A percentile compares a stretch with the other conserved stretches of the same genome.
phyloP scores from a whole-genome alignment of 176 grass and related monocot genomes.

The Puya raimondii region DNA sequence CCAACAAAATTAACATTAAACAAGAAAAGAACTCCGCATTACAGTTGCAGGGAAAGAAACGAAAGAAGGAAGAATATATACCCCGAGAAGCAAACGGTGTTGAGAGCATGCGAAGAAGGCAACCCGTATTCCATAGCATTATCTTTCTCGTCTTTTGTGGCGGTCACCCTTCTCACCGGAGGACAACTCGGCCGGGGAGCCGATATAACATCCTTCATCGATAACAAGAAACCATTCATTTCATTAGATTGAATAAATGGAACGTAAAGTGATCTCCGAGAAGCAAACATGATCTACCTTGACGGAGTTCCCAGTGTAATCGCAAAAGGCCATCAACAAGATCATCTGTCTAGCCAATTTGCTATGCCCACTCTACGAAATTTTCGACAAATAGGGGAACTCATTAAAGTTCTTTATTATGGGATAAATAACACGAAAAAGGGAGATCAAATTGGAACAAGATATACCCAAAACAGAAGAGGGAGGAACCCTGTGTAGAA shows the following conservation, averaged over 20 bases:
- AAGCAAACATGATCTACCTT: conserved; percentile 40
- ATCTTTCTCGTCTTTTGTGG: conserved; percentile 83
- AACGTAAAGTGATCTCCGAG: conserved; percentile 3
- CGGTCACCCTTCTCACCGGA: conserved; percentile 77
- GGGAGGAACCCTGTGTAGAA: conserved; percentile 98
- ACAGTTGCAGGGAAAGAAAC: not conserved
- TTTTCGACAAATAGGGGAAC: conserved; percentile 4
- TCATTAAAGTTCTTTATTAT: not conserved
- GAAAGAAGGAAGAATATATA: conserved; percentile 26
- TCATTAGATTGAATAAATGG: not conserved
- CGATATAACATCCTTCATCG: conserved; percentile 65
- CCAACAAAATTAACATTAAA: not conserved
- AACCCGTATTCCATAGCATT: conserved; percentile 97
- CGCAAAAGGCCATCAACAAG: conserved; percentile 85
- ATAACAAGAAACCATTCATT: conserved; percentile 1
- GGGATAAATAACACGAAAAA: conserved; percentile 5
- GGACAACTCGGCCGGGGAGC: conserved; percentile 89
- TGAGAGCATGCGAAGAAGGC: conserved; percentile 84
- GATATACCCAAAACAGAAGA: conserved; percentile 85
- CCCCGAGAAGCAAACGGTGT: conserved; percentile 86
- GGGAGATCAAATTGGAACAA: not conserved
- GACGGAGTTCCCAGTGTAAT: conserved; percentile 76
- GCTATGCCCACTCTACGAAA: conserved; percentile 66
- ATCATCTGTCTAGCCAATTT: conserved; percentile 96
- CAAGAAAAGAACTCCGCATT: not conserved